These are phyloP conservation scores for Candida gigantensis DNA, from an alignment of 1,139 yeast genomes.

Conservation along the genomic window DNA sequence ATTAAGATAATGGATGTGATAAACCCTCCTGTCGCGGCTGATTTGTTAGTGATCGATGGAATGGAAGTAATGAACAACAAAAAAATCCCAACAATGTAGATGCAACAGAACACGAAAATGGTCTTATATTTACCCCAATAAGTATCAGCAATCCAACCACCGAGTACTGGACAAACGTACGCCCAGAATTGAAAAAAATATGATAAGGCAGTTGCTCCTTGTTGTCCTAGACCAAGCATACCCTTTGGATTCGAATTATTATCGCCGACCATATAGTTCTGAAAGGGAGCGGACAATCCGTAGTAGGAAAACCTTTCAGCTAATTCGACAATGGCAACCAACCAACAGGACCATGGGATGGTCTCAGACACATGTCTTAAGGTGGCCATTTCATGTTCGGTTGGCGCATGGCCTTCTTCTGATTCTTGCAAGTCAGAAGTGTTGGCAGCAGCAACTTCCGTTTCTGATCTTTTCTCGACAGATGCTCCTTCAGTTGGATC, in stretches of 20 bases:
- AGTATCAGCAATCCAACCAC: constrained; percentile 76
- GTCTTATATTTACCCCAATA: constrained; percentile 72
- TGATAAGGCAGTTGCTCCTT: constrained; percentile 71
- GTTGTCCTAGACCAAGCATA: constrained; percentile 59
- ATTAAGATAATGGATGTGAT: constrained; percentile 62
- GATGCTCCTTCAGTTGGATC: too few species aligned
- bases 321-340: constrained; percentile 74
- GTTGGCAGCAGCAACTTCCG: not conserved
- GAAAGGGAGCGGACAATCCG: constrained; percentile 73
- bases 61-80: constrained; percentile 70
- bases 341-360: constrained; percentile 55
- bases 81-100: constrained; percentile 63
- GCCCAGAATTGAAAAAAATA: constrained; percentile 81
- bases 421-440: not conserved
- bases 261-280: constrained; percentile 71
- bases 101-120: constrained; percentile 56
- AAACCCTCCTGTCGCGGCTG: constrained; percentile 52
- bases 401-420: constrained; percentile 33
- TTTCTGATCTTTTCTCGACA: too few species aligned
- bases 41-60: constrained; percentile 55
- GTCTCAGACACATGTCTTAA: constrained; percentile 42
- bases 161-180: constrained; percentile 74
- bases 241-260: constrained; percentile 53
- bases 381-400: constrained; percentile 36
- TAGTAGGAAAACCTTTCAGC: constrained; percentile 84